Base-by-base conservation (phyloP, 2,329 filamentous ascomycete species). In the Ceratocystis colombiana region DNA sequence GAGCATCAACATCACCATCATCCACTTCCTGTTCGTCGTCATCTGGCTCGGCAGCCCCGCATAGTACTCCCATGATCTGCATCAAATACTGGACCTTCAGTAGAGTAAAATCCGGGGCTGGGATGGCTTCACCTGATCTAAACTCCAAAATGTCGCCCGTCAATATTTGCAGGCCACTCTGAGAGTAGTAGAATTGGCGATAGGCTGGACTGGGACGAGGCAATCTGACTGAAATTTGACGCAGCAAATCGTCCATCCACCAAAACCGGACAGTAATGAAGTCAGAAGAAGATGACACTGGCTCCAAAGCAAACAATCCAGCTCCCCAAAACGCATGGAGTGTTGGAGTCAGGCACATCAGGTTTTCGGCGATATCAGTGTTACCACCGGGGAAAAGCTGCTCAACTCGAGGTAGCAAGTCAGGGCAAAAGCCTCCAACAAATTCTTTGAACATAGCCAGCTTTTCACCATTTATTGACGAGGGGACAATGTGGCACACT, bases 161-260 rank as follows among this genome's bases (percentile, higher is more conserved):
- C 28, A 28, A 28, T 5, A 28, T 28, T 28, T 5, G 3, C 28
- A 28, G 3, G 28, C 28, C 28, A 5, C 1, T 28, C 0, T 1
- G 5, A 28, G 28, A 28, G 28, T 5, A 5, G 28, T 28, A 28
- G 28, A 28, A 28, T 28, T 1, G 25, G 25, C 25, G 3, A 28
- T 0, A 1, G 25, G 1, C 0, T 5, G 3, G 25, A 28, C 2
- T 3, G 0, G 0, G 3, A 28, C 3, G 25, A 5, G 25, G 25
- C 25, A 28, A 28, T 0, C 3, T 3, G 25, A 28, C 28, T 5
- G 28, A 22, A 7, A 50, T 15, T 6, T 50, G 48, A 8, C 48
- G 12, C 0, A 50, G 17, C 2, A 50, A 3, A 0, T 50, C 48
- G 7, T 7, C 1, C 48, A 50, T 50, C 48, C 48, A 50, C 48